Conservation (phyloP, 192 early-diverging fungal species). For the Coemansia reversa region DNA sequence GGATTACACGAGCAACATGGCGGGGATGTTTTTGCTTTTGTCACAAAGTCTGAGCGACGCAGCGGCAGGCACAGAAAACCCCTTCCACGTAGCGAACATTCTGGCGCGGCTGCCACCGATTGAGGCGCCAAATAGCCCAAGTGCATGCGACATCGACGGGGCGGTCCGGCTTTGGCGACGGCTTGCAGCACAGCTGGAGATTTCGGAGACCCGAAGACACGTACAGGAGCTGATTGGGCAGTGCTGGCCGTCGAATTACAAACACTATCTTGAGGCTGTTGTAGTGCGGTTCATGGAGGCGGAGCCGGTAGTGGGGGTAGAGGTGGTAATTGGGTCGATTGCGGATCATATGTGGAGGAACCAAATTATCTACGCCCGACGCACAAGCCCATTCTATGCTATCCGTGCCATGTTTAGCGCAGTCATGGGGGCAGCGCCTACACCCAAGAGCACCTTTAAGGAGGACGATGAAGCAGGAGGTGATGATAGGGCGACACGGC, state of each 20-base stretch:
- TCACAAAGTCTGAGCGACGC: neutral
- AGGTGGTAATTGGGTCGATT: constrained; percentile 47
- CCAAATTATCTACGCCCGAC: constrained; percentile 31
- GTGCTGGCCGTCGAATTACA: constrained; percentile 37
- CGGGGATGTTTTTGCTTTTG: constrained; percentile 19
- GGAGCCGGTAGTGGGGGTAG: constrained; percentile 37
- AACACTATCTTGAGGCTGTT: constrained; percentile 40
- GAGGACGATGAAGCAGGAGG: neutral
- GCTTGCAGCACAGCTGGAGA: constrained; percentile 20
- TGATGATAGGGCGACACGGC: constrained; percentile 10
- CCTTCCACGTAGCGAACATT: constrained; percentile 28
- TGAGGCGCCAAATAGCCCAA: constrained; percentile 23
- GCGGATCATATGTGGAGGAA: constrained; percentile 42
- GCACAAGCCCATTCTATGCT: constrained; percentile 33
- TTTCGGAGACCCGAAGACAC: constrained; percentile 18
- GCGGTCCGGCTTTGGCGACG: constrained; percentile 38
- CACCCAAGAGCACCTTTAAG: neutral
- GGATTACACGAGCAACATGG: constrained; percentile 20
- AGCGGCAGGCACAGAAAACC: constrained; percentile 3
- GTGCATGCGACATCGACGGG: constrained; percentile 22
- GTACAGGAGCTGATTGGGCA: constrained; percentile 32
- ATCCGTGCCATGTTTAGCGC: constrained; percentile 42
- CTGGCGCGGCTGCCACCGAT: constrained; percentile 23
- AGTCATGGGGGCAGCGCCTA: neutral
- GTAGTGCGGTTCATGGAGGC: constrained; percentile 45